Conservation (phyloP, 805 yeast species). For the Lipomyces mesembrius region DNA sequence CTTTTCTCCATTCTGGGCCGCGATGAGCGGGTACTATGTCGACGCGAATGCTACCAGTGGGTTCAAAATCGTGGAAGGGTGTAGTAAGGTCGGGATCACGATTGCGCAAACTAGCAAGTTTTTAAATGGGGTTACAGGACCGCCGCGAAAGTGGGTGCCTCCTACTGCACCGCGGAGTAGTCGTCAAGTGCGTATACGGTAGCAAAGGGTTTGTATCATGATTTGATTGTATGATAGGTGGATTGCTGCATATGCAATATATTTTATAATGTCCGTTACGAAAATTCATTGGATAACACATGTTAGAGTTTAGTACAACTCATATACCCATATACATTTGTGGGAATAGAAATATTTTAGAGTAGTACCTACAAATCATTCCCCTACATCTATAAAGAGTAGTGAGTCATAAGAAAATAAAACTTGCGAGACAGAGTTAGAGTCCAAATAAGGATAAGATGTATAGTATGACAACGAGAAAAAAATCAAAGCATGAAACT, state of each 20-base stretch:
- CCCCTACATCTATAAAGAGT: neutral
- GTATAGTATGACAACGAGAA: neutral
- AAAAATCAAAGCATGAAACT: neutral
- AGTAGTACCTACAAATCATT: neutral
- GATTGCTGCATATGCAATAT: neutral
- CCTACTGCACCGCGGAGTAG: constrained; percentile 4
- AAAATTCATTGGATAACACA: neutral
- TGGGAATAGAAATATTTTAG: neutral
- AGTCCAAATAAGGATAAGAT: neutral
- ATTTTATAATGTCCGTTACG: neutral
- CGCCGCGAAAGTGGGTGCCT: constrained; percentile 26
- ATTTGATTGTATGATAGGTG: neutral
- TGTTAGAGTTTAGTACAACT: neutral
- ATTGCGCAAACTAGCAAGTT: constrained; percentile 15
- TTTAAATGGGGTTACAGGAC: constrained; percentile 22
- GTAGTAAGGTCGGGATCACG: constrained; percentile 15
- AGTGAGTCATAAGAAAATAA: neutral
- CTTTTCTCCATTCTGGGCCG: constrained; percentile 20
- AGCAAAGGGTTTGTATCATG: neutral
- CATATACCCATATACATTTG: neutral
- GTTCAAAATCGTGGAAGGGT: constrained; percentile 10
- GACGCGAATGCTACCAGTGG: neutral
- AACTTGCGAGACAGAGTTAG: neutral
- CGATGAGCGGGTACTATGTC: constrained; percentile 23
- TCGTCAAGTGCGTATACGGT: neutral